These are phyloP conservation scores for Pisolithus albus DNA, from an alignment of 768 basidiomycete species.

Conservation along the genomic window DNA sequence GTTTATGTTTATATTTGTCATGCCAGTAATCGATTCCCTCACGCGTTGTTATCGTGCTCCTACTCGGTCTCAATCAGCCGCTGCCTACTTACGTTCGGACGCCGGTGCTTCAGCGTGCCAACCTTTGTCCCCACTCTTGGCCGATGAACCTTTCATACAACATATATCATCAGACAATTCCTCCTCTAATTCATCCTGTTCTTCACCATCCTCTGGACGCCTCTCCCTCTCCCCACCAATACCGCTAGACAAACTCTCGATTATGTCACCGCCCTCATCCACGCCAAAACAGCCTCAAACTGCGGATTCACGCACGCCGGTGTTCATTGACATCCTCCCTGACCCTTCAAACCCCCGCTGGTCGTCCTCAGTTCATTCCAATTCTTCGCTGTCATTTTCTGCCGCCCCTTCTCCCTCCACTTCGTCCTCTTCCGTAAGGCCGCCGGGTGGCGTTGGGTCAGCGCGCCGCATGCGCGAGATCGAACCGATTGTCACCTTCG, in stretches of 20 bases:
- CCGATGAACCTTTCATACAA: conserved; percentile 2
- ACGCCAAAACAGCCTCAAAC: conserved; percentile 16
- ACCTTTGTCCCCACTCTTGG: conserved; percentile 4
- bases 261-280: conserved; percentile 15
- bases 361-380: not conserved
- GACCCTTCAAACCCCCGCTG: conserved; percentile 7
- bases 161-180: conserved; percentile 20
- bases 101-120: conserved; percentile 10
- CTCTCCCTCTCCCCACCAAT: conserved; percentile 10
- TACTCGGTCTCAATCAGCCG: conserved; percentile 18
- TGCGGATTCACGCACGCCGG: conserved; percentile 23
- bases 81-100: conserved; percentile 8
- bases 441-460: conserved; percentile 14
- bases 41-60: conserved; percentile 26
- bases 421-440: not conserved
- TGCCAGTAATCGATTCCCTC: conserved; percentile 28
- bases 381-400: no score
- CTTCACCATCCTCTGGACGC: conserved; percentile 11
- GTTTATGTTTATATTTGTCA: conserved; percentile 27
- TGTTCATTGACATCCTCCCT: conserved; percentile 29
- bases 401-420: not conserved
- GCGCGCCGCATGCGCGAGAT: conserved; percentile 53
- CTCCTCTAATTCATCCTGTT: conserved; percentile 10
- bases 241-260: conserved; percentile 1
- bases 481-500: conserved; percentile 62